Conservation (phyloP, 2,329 filamentous ascomycete species). For the Elsinoe necatrix region DNA sequence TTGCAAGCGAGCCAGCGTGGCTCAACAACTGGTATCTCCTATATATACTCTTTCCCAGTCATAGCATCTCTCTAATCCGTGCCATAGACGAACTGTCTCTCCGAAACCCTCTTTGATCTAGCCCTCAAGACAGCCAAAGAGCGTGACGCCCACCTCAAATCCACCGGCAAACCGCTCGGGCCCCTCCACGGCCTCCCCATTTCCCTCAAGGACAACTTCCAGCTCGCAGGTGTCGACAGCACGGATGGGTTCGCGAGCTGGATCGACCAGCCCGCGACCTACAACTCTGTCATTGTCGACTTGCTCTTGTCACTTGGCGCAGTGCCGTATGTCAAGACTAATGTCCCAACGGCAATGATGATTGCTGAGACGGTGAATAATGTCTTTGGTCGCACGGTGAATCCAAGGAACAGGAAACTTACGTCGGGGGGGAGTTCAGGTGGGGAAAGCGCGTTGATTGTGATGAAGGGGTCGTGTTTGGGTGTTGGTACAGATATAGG, state of each 20-base stretch:
- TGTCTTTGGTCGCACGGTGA: constrained; percentile 50
- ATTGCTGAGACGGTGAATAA: constrained; percentile 60
- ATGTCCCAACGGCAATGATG: constrained; percentile 62
- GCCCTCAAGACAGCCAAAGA: constrained; percentile 44
- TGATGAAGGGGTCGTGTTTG: constrained; percentile 49
- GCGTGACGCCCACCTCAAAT: constrained; percentile 44
- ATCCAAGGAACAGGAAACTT: constrained; percentile 50
- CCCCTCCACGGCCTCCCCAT: constrained; percentile 61
- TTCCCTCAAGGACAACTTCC: constrained; percentile 64
- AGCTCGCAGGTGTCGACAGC: constrained; percentile 51
- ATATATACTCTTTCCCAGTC: constrained; percentile 12
- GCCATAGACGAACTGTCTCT: constrained; percentile 50
- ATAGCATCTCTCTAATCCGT: not conserved
- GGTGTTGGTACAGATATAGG: constrained; percentile 59
- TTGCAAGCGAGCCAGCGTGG: constrained; percentile 47
- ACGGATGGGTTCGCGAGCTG: constrained; percentile 57
- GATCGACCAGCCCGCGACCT: constrained; percentile 49
- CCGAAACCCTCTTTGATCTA: constrained; percentile 48
- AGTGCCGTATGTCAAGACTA: constrained; percentile 62
- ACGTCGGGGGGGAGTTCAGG: constrained; percentile 60
- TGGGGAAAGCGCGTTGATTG: constrained; percentile 57
- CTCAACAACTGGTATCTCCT: constrained; percentile 43
- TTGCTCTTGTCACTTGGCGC: constrained; percentile 54
- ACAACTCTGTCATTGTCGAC: constrained; percentile 50
- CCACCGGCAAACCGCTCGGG: constrained; percentile 43